Evolutionary conservation across 768 basidiomycete species (phyloP), one percentile per base, ranked within the genome.

Genomic region (Cystofilobasidium macerans): DNA sequence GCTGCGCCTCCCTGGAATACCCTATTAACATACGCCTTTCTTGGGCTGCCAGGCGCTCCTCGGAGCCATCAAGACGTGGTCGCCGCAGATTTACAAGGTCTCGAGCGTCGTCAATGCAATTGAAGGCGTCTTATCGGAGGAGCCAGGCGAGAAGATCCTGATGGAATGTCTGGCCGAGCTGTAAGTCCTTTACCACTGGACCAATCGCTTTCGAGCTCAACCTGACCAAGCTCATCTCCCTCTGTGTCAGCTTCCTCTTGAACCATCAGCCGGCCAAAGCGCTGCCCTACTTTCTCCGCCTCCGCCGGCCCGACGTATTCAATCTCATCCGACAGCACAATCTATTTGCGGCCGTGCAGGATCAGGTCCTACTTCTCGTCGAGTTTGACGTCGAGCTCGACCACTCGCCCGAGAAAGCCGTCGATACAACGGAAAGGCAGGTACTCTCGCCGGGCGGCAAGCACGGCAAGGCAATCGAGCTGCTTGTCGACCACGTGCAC

Each of bases 241-340:
- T 5, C 26, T 54, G 32, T 26, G 14, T 45, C 45, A 93, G 92
- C 58, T 91, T 89, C 75, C 84, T 84, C 40, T 80, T 83, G 24
- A 92, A 93, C 70, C 85, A 89, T 2, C 95, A 98, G 78, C 89
- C 89, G 2, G 92, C 88, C 26, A 93, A 94, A 77, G 95, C 95
- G 0, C 78, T 99, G 0, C 89, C 89, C 0, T 98, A 84, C 77
- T 89, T 86, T 78, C 81, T 99, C 20, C 83, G 89, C 11, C 80
- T 98, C 20, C 84, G 92, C 11, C 81, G 86, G 58, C 84, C 90
- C 9, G 86, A 91, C 71, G 94, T 97, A 16, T 94, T 99, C 75
- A 86, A 92, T 67, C 85, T 99, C 64, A 95, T 99, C 71, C 81
- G 87, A 40, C 90, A 95, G 62, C 80, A 95, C 73, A 94, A 94